Evolutionary conservation across 805 yeast species (phyloP).

Genomic region (Candida insectorum): DNA sequence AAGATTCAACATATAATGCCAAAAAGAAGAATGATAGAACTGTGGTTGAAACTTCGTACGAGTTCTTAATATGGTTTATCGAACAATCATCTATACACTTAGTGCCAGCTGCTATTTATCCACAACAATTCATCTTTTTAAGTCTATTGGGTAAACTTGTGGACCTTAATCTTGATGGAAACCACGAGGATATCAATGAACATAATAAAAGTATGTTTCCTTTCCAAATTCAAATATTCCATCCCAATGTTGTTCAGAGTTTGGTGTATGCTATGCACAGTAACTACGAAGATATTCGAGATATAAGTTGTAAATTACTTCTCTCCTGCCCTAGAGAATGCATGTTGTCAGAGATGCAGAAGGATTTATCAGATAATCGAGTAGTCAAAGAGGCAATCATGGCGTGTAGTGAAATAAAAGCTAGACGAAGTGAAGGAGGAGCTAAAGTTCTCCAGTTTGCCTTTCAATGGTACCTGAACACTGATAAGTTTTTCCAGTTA

Average conservation of each 20-base stretch:
- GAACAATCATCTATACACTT: too few species aligned
- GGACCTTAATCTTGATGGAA: slow-evolving; percentile 10
- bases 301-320: slow-evolving; percentile 44
- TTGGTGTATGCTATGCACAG: slow-evolving; percentile 62
- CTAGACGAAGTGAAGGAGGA: slow-evolving; percentile 76
- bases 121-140: slow-evolving; percentile 19
- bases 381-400: too few species aligned
- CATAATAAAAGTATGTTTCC: slow-evolving; percentile 9
- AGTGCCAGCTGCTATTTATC: slow-evolving; percentile 50
- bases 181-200: background rate
- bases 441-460: slow-evolving; percentile 57
- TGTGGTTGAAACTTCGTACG: background rate
- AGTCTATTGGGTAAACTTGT: slow-evolving; percentile 13
- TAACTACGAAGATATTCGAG: slow-evolving; percentile 76
- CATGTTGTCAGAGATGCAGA: background rate
- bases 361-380: slow-evolving; percentile 1
- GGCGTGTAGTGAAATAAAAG: too few species aligned
- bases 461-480: too few species aligned
- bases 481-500: too few species aligned
- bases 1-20: slow-evolving; percentile 61
- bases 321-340: slow-evolving; percentile 34
- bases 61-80: slow-evolving; percentile 47
- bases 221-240: slow-evolving; percentile 7
- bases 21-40: slow-evolving; percentile 24
- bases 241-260: slow-evolving; percentile 37